A percentile compares a stretch with the other conserved stretches of the same genome.
Conservation (phyloP, 371 early-diverging fungal species). For the Catenaria anguillulae region DNA sequence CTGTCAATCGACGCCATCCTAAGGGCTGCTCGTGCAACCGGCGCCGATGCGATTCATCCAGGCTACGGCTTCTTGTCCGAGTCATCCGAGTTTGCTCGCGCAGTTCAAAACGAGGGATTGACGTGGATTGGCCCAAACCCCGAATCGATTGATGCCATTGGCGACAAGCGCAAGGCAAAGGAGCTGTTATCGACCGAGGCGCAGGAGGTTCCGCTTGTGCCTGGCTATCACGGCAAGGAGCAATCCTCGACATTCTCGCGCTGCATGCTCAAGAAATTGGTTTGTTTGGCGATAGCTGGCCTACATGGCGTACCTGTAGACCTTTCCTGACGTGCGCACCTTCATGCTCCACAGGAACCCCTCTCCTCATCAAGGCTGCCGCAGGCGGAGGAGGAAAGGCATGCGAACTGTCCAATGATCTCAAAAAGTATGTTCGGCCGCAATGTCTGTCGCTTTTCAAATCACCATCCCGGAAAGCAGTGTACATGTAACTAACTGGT, state of each 20-base stretch:
- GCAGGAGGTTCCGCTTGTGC: conserved; percentile 33
- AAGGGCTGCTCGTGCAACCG: conserved; percentile 12
- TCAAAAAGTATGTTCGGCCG: too few species aligned
- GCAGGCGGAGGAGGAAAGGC: conserved; percentile 28
- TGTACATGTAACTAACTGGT: too few species aligned
- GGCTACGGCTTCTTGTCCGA: conserved; percentile 22
- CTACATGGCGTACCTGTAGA: too few species aligned
- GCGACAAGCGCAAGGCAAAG: conserved; percentile 17
- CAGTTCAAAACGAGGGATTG: conserved; percentile 9
- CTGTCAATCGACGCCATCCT: conserved; percentile 21
- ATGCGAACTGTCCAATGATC: too few species aligned
- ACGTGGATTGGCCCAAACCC: conserved; percentile 22
- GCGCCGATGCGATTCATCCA: conserved; percentile 11
- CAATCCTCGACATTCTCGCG: too few species aligned
- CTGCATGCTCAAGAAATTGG: too few species aligned
- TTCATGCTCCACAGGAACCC: conserved; percentile 14
- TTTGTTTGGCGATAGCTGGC: conserved; percentile 30
- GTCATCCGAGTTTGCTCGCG: conserved; percentile 16
- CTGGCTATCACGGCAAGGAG: conserved; percentile 49
- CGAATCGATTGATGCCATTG: conserved; percentile 16
- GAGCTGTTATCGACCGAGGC: conserved; percentile 17
- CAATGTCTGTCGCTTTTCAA: too few species aligned
- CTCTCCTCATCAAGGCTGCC: conserved; percentile 21
- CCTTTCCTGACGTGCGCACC: too few species aligned
- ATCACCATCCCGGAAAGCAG: too few species aligned